phyloP scores from a whole-genome alignment of 768 basidiomycete species.

The Hydnum rufescens region DNA sequence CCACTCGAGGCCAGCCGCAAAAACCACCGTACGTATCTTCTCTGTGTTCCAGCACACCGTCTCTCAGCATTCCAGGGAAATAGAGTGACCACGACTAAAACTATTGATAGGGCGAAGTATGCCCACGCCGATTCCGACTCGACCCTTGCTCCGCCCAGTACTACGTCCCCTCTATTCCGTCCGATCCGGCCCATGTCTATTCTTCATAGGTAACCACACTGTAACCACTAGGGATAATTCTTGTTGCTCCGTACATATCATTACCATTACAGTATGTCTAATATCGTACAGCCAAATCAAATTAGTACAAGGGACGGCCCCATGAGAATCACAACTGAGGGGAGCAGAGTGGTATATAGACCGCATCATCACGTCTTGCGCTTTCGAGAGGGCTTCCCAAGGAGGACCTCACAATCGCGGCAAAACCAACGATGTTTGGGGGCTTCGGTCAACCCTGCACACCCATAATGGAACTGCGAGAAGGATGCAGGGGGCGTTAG shows the following conservation, averaged over 20 bases:
- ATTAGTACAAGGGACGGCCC: neutral
- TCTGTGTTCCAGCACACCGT: neutral
- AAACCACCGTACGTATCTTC: too few species aligned
- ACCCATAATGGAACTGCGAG: conserved; percentile 13
- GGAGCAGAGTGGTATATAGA: neutral
- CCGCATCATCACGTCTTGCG: neutral
- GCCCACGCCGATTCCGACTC: too few species aligned
- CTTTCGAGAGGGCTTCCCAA: conserved; percentile 1
- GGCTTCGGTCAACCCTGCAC: conserved; percentile 11
- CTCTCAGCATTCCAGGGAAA: too few species aligned
- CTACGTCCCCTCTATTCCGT: too few species aligned
- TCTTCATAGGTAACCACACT: too few species aligned
- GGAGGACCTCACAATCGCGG: conserved; percentile 11
- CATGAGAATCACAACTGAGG: neutral
- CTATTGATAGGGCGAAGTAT: neutral
- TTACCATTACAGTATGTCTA: neutral
- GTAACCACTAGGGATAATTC: too few species aligned
- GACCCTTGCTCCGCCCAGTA: too few species aligned
- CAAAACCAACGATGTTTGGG: conserved; percentile 18
- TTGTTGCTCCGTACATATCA: neutral
- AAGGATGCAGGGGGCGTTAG: neutral
- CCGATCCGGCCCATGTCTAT: too few species aligned
- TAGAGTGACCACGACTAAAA: neutral
- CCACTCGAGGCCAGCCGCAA: too few species aligned
- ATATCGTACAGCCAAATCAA: neutral